A percentile compares a stretch with the other conserved stretches of the same genome.
Evolutionary conservation across 2,329 filamentous ascomycete species (phyloP).

Genomic region (Pestalotiopsis sp.): DNA sequence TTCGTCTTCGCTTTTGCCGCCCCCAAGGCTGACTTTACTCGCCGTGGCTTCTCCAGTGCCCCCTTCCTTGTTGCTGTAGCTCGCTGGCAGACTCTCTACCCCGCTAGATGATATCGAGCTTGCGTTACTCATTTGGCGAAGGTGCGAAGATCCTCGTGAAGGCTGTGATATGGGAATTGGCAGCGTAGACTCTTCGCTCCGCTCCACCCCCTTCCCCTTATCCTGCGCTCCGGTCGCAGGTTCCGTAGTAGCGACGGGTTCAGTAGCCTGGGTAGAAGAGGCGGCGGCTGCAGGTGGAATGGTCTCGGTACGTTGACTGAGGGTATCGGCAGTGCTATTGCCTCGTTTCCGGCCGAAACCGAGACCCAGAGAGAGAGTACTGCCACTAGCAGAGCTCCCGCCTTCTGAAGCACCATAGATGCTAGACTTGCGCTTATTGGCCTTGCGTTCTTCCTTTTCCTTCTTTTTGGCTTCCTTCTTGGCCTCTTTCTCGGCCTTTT

Average conservation of each 20-base stretch:
- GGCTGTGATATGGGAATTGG: slow-evolving; percentile 49
- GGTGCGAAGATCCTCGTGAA: slow-evolving; percentile 66
- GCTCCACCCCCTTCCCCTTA: slow-evolving; percentile 75
- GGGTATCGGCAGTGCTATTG: slow-evolving; percentile 59
- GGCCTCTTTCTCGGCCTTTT: slow-evolving; percentile 81
- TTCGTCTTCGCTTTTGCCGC: slow-evolving; percentile 50
- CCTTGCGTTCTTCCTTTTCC: slow-evolving; percentile 83
- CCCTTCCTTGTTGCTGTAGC: slow-evolving; percentile 42
- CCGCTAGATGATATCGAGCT: slow-evolving; percentile 82
- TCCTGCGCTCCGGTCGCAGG: slow-evolving; percentile 39
- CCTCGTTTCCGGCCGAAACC: slow-evolving; percentile 60
- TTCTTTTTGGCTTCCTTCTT: slow-evolving; percentile 83
- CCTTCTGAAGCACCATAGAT: slow-evolving; percentile 36
- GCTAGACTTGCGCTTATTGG: slow-evolving; percentile 63
- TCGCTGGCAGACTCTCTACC: slow-evolving; percentile 65
- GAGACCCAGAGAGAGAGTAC: slow-evolving; percentile 58
- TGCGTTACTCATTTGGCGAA: slow-evolving; percentile 83
- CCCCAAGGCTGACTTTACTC: slow-evolving; percentile 56
- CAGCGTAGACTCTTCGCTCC: slow-evolving; percentile 41
- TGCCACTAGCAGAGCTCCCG: slow-evolving; percentile 59
- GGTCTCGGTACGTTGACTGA: slow-evolving; percentile 56
- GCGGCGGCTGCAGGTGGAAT: slow-evolving; percentile 48
- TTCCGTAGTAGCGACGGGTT: slow-evolving; percentile 25
- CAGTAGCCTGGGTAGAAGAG: slow-evolving; percentile 32
- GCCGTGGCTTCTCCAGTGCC: slow-evolving; percentile 52